These are phyloP conservation scores for Vigna trinervia DNA, from an alignment of 306 rosid genomes.

Conservation along the genomic window DNA sequence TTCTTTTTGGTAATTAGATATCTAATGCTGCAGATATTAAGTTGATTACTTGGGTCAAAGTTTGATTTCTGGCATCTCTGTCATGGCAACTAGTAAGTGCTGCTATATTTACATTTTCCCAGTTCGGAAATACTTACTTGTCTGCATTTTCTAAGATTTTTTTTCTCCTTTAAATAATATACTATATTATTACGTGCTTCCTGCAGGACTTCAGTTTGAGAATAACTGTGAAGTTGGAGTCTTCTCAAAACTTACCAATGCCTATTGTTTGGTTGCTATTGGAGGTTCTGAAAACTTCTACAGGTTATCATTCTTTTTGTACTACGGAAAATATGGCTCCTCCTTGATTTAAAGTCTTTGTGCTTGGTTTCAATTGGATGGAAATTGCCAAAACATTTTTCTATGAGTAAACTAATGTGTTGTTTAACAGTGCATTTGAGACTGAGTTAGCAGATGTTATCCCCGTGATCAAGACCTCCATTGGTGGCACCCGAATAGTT, in stretches of 20 bases:
- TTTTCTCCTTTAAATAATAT: slow-evolving; percentile 11
- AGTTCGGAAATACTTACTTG: not conserved
- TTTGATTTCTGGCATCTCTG: slow-evolving; percentile 30
- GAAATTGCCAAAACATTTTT: not conserved
- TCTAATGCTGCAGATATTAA: slow-evolving; percentile 33
- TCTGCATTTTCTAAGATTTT: not conserved
- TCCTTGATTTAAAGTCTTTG: not conserved
- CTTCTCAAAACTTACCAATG: slow-evolving; percentile 88
- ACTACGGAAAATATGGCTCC: not conserved
- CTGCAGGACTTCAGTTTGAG: slow-evolving; percentile 81
- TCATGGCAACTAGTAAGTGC: slow-evolving; percentile 52
- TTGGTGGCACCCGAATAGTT: slow-evolving; percentile 75
- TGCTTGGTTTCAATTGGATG: slow-evolving; percentile 30
- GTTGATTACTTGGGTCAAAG: slow-evolving; percentile 22
- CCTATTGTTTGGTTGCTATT: slow-evolving; percentile 82
- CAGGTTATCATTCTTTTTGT: slow-evolving; percentile 51
- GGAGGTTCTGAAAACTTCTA: slow-evolving; percentile 92
- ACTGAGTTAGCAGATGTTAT: slow-evolving; percentile 72
- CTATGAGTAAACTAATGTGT: not conserved
- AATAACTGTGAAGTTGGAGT: slow-evolving; percentile 84
- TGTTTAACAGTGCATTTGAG: slow-evolving; percentile 64
- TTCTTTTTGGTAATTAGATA: slow-evolving; percentile 2
- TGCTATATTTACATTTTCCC: not conserved
- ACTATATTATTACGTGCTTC: not conserved
- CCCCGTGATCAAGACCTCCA: slow-evolving; percentile 82